Base-by-base conservation (phyloP, 768 basidiomycete genomes). In the Pleurotus djamor region DNA sequence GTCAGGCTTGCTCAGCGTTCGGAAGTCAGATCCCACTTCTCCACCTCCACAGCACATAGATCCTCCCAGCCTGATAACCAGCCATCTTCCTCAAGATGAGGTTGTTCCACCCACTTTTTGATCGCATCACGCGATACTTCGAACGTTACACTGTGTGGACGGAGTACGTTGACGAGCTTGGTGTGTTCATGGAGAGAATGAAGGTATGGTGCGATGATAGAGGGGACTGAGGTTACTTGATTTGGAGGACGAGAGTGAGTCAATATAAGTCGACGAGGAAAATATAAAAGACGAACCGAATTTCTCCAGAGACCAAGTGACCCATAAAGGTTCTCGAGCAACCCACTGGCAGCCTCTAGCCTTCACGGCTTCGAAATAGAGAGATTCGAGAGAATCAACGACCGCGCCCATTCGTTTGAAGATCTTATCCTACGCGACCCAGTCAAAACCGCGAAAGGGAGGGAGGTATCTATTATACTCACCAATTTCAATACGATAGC, bases 11-110 rank as follows among this genome's bases (percentile, higher is more conserved):
- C n/a, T n/a, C n/a, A n/a, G n/a, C n/a, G n/a, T n/a, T n/a, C n/a
- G n/a, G n/a, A n/a, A 47, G n/a, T 9, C 5, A 16, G 45, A 28
- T 82, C 74, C 89, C 91, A 92, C 56, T 83, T 79, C 65, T 91
- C 89, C 60, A 93, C 80, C 70, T 93, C 91, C n/a, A 79, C 83
- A 33, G 75, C 79, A 61, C 89, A 94, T 38, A 93, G 76, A 58
- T 91, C 90, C 68, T 92, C 91, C 91, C 90, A 92, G 59, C 74
- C 79, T 5, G 77, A 78, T 3, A 83, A 81, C 91, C 91, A 94
- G 17, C 87, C 81, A 7, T 76, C 79, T 21, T 88, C 88, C 62
- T 83, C 81, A 2, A 93, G 75, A 72, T 79, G 81, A 1, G 86
- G 79, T 61, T 92, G 91, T 51, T 85, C 83, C 2, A 79, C 79